phyloP scores from a whole-genome alignment of 2,329 filamentous ascomycete species.

The Aspergillus carbonarius region DNA sequence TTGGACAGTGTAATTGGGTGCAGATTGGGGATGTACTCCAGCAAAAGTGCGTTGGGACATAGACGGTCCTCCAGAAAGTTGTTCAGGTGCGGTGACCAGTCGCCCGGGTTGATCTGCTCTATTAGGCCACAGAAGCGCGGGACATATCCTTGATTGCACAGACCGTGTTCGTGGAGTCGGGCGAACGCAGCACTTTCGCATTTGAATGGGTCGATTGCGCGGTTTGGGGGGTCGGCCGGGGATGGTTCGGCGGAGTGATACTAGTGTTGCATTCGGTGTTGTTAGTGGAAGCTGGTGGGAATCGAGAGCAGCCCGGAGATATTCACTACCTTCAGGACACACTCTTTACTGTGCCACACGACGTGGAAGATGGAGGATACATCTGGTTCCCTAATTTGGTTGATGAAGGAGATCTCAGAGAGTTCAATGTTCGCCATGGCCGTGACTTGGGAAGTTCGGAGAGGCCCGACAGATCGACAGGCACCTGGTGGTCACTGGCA shows the following conservation, averaged over 20 bases:
- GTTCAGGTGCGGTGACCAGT: not conserved
- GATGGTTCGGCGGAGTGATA: not conserved
- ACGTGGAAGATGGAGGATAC: not conserved
- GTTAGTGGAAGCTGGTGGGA: not conserved
- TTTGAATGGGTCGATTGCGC: not conserved
- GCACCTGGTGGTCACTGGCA: too few relatives aligned
- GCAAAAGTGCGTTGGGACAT: constrained; percentile 15
- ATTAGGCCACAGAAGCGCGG: constrained; percentile 4
- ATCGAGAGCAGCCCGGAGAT: not conserved
- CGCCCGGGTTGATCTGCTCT: not conserved
- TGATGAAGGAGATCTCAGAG: not conserved
- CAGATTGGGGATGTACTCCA: constrained; percentile 17
- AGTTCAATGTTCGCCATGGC: not conserved
- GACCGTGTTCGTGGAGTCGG: not conserved
- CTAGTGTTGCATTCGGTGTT: too few relatives aligned
- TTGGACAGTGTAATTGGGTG: constrained; percentile 10
- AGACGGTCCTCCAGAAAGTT: constrained; percentile 10
- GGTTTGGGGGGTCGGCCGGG: not conserved
- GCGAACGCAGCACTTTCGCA: constrained; percentile 4
- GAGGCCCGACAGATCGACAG: too few relatives aligned
- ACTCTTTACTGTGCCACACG: not conserved
- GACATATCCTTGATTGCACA: constrained; percentile 1
- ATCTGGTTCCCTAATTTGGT: not conserved
- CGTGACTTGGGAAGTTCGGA: not conserved
- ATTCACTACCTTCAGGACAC: not conserved